phyloP scores from a whole-genome alignment of 345 rosid genomes.

The Erucastrum elatum region DNA sequence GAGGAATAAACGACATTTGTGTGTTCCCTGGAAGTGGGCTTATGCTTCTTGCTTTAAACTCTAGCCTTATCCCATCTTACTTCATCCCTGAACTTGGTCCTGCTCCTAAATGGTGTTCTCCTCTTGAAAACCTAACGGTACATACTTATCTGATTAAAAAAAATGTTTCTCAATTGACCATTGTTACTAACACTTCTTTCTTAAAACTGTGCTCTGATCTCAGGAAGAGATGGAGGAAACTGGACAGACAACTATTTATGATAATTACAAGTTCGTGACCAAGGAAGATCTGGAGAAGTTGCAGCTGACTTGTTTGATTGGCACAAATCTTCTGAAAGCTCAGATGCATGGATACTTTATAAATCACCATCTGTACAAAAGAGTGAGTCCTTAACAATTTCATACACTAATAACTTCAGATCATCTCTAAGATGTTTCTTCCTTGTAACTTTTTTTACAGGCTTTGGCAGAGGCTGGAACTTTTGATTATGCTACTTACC shows the following conservation, averaged over 20 bases:
- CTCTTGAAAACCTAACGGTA: constrained; percentile 80
- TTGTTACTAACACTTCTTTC: constrained; percentile 8
- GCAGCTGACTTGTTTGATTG: constrained; percentile 77
- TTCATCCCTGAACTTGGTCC: constrained; percentile 94
- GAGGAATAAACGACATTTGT: constrained; percentile 82
- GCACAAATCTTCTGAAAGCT: constrained; percentile 90
- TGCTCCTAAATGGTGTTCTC: constrained; percentile 89
- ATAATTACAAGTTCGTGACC: constrained; percentile 82
- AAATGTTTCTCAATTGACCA: background rate
- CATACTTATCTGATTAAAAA: constrained; percentile 26
- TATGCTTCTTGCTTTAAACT: constrained; percentile 78
- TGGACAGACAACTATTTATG: constrained; percentile 76
- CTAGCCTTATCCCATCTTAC: constrained; percentile 82
- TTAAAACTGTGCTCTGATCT: constrained; percentile 19
- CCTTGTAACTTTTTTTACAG: constrained; percentile 39
- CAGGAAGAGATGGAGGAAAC: constrained; percentile 97
- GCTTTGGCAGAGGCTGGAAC: constrained; percentile 68
- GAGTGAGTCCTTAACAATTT: constrained; percentile 44
- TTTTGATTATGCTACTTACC: constrained; percentile 62
- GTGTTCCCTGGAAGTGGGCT: constrained; percentile 81
- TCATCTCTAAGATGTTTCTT: constrained; percentile 12
- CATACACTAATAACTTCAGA: background rate
- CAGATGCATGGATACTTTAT: constrained; percentile 91
- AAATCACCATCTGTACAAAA: constrained; percentile 68
- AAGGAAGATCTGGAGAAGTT: constrained; percentile 84